Evolutionary conservation across 495 filamentous ascomycete genomes (phyloP).

Genomic region (Penicillium manginii): DNA sequence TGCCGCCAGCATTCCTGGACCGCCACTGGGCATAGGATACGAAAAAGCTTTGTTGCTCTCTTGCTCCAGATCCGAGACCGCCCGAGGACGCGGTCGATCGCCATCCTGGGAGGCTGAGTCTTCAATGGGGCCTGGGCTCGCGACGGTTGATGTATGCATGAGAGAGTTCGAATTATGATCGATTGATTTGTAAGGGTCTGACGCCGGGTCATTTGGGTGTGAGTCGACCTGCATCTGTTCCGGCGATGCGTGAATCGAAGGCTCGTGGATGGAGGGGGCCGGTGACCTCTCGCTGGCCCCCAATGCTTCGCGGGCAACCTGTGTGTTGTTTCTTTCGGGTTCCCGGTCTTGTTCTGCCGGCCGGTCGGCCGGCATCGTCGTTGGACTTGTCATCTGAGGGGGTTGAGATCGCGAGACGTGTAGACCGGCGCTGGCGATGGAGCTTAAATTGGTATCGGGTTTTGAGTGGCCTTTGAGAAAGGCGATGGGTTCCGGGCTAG

Average conservation of each 20-base stretch:
- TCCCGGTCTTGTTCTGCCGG: conserved; percentile 41
- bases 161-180: conserved; percentile 37
- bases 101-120: conserved; percentile 49
- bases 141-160: conserved; percentile 48
- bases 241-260: conserved; percentile 34
- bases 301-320: conserved; percentile 49
- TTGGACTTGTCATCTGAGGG: conserved; percentile 38
- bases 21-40: conserved; percentile 52
- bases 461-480: conserved; percentile 44
- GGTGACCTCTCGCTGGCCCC: conserved; percentile 49
- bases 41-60: conserved; percentile 58
- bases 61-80: conserved; percentile 44
- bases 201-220: conserved; percentile 31
- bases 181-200: conserved; percentile 38
- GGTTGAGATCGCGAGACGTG: conserved; percentile 48
- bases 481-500: conserved; percentile 37
- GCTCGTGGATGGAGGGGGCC: conserved; percentile 28
- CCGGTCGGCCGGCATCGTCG: conserved; percentile 36
- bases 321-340: conserved; percentile 44
- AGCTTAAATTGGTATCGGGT: conserved; percentile 47
- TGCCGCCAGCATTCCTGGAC: conserved; percentile 4
- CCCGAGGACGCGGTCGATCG: conserved; percentile 40
- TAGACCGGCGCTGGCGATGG: conserved; percentile 50
- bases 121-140: conserved; percentile 52
- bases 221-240: conserved; percentile 54